Base-by-base conservation (phyloP, 2,329 filamentous ascomycete species). In the Didymella exigua region DNA sequence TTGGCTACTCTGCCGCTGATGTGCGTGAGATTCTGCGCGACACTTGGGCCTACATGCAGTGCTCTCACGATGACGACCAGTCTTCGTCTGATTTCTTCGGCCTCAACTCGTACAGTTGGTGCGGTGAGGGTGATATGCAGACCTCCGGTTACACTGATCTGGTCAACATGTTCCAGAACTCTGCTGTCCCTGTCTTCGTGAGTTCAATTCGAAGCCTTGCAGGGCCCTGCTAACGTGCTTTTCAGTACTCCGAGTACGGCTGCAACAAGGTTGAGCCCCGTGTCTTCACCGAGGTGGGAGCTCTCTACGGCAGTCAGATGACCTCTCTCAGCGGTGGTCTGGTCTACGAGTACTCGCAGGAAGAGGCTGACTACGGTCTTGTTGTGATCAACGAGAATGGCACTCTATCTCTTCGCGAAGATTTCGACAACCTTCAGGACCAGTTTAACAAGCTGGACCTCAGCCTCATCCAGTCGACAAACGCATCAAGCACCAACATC, bases 301-400 rank as follows among this genome's bases (percentile, higher is more conserved):
- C 86, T 58, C 86, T 95, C 62, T 93, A 93, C 75, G 83, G 89
- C 52, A 68, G 80, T 33, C 66, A 90, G 60, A 92, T 93, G 88
- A 87, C 79, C 16, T 79, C 85, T 52, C 86, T 93, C 69, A 88
- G 86, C 49, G 90, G 90, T 59, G 90, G 89, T 60, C 81, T 95
- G 40, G 89, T 93, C 40, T 95, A 93, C 79, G 89, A 95, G 76
- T 93, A 85, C 75, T 86, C 86, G 1, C 82, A 92, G 75, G 90
- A 93, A 71, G 75, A 78, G 36, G 87, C 88, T 72, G 74, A 82
- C 63, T 84, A 78, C 61, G 81, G 81, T 42, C 71, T 84, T 6
- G 78, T 82, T 10, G 58, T 73, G 29, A 70, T 80, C 56, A 75
- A 79, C 58, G 60, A 65, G 54, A 77, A 83, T 55, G 73, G 73